These are phyloP conservation scores for Paramecium sonneborni DNA, from an alignment of 73 alveolate genomes.

Conservation along the genomic window DNA sequence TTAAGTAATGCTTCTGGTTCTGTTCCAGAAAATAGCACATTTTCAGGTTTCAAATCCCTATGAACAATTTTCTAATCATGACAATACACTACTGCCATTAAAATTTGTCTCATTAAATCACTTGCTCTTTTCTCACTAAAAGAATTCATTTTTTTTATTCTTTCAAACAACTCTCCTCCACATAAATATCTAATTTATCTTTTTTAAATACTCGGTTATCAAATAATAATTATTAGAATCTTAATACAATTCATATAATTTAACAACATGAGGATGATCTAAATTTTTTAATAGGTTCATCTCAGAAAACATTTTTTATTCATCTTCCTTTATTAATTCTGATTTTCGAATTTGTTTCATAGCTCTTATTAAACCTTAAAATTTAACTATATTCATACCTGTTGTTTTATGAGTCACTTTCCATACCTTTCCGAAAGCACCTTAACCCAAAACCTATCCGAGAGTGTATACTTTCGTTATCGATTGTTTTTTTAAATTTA, in stretches of 20 bases:
- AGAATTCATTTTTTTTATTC: constrained; percentile 68
- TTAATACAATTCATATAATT: constrained; percentile 82
- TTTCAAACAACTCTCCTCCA: constrained; percentile 75
- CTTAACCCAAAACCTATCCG: constrained; percentile 41
- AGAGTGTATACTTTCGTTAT: constrained; percentile 5
- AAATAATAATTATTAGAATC: constrained; percentile 85
- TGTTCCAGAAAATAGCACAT: constrained; percentile 64
- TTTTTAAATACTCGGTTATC: constrained; percentile 76
- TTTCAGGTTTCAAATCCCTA: constrained; percentile 75
- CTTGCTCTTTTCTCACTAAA: constrained; percentile 72
- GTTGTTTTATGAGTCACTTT: constrained; percentile 46
- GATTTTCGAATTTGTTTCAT: constrained; percentile 90
- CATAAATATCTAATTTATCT: not conserved
- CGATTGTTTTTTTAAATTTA: constrained; percentile 9
- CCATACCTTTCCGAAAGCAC: constrained; percentile 52
- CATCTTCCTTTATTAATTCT: constrained; percentile 59
- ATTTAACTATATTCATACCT: not conserved
- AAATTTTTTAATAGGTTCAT: constrained; percentile 80
- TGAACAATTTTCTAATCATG: constrained; percentile 73
- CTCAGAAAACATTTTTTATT: constrained; percentile 69
- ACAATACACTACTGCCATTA: constrained; percentile 74
- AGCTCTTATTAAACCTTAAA: constrained; percentile 72
- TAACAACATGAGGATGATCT: constrained; percentile 92
- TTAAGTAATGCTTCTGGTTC: constrained; percentile 66
- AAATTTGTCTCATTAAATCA: constrained; percentile 70